A percentile compares a stretch with the other conserved stretches of the same genome.
phyloP scores from a whole-genome alignment of 2,329 filamentous ascomycete species.

The Parascedosporium putredinis region DNA sequence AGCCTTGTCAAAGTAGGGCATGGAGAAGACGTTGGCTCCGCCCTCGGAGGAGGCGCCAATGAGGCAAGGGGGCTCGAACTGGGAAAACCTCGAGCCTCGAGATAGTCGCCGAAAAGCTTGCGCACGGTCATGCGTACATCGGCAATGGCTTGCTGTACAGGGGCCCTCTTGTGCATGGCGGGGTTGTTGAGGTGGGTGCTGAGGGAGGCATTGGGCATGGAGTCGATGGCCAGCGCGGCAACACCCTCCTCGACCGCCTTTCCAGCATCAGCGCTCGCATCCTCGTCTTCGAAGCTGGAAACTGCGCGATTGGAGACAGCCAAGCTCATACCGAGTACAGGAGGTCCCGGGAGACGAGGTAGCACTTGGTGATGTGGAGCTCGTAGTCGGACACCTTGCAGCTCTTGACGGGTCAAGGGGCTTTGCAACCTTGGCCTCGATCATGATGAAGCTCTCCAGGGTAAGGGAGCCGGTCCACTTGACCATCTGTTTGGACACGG shows the following conservation, averaged over 20 bases:
- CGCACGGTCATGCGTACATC: conserved; percentile 44
- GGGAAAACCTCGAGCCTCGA: conserved; percentile 65
- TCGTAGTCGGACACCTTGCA: conserved; percentile 71
- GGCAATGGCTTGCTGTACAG: conserved; percentile 78
- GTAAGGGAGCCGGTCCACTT: conserved; percentile 73
- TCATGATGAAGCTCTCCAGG: conserved; percentile 70
- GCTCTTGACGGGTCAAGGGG: conserved; percentile 83
- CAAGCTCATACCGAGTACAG: conserved; percentile 47
- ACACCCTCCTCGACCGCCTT: conserved; percentile 26
- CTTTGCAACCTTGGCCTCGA: conserved; percentile 73
- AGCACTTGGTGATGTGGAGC: conserved; percentile 81
- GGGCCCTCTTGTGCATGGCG: conserved; percentile 82
- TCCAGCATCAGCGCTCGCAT: conserved; percentile 24
- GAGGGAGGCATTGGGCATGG: conserved; percentile 65
- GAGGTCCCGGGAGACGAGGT: conserved; percentile 58
- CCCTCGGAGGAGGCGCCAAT: conserved; percentile 88
- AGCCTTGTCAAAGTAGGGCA: conserved; percentile 80
- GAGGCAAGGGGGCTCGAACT: conserved; percentile 83
- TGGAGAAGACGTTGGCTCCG: conserved; percentile 80
- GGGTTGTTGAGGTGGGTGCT: conserved; percentile 83
- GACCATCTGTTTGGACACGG: conserved; percentile 78
- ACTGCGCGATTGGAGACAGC: conserved; percentile 44
- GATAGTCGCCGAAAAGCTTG: conserved; percentile 67
- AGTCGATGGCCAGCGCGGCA: conserved; percentile 24
- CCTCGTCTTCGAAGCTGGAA: conserved; percentile 49